These are phyloP conservation scores for Perkinsus marinus DNA, from an alignment of 169 alveolate genomes.

Conservation along the genomic window DNA sequence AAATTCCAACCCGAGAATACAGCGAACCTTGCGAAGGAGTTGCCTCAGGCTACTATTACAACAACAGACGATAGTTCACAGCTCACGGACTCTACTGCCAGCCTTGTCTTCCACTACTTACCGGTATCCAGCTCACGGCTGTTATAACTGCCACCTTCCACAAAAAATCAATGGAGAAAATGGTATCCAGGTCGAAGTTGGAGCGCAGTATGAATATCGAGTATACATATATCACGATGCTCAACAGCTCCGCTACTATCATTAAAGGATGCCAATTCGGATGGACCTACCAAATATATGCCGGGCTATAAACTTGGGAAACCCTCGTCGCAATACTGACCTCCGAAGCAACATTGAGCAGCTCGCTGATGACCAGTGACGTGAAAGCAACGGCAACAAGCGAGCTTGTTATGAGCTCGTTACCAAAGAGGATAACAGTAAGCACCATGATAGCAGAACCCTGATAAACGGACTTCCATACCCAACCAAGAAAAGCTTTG, in stretches of 20 bases:
- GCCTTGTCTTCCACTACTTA: conserved; percentile 10
- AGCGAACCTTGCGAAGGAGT: too few species aligned
- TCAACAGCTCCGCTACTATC: conserved; percentile 52
- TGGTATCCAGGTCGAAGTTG: conserved; percentile 69
- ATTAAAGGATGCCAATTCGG: conserved; percentile 50
- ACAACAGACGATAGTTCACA: too few species aligned
- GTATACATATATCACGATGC: conserved; percentile 54
- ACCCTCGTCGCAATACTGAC: conserved; percentile 17
- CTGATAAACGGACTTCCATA: conserved; percentile 77
- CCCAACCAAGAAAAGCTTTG: conserved; percentile 86
- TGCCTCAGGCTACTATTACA: too few species aligned
- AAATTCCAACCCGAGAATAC: not conserved
- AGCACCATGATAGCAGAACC: conserved; percentile 88
- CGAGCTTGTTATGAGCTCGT: conserved; percentile 60
- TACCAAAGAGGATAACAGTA: conserved; percentile 74
- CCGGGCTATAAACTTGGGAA: not conserved
- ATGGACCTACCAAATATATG: not conserved
- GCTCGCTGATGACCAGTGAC: conserved; percentile 80
- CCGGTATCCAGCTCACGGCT: conserved; percentile 81
- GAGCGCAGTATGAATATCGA: conserved; percentile 65
- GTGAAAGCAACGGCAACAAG: conserved; percentile 90
- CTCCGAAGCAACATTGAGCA: conserved; percentile 80
- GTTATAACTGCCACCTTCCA: conserved; percentile 68
- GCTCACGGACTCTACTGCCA: too few species aligned
- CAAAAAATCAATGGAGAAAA: conserved; percentile 66